A percentile compares a stretch with the other conserved stretches of the same genome.
Evolutionary conservation across 2,329 filamentous ascomycete genomes (phyloP).

Genomic region (Cryphonectria nitschkei): DNA sequence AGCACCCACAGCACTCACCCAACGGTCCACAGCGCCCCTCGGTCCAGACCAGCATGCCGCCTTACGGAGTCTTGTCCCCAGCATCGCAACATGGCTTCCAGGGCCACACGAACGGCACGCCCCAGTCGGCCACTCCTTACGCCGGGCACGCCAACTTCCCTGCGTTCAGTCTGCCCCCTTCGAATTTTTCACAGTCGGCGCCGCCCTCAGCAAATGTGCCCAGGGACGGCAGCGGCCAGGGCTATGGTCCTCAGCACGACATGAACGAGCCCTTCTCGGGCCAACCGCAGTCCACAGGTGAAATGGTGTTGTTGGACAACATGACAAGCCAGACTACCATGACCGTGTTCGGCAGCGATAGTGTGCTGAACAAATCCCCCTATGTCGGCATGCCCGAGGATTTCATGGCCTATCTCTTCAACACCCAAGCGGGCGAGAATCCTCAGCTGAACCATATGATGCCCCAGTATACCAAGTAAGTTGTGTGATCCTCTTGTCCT

Average conservation of each 20-base stretch:
- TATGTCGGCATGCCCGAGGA: slow-evolving; percentile 84
- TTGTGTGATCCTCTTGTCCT: slow-evolving; percentile 18
- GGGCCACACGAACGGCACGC: slow-evolving; percentile 49
- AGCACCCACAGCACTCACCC: slow-evolving; percentile 46
- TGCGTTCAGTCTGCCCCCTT: slow-evolving; percentile 65
- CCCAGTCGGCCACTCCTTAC: slow-evolving; percentile 52
- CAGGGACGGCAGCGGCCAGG: slow-evolving; percentile 40
- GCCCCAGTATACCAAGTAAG: slow-evolving; percentile 53
- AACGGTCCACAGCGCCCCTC: slow-evolving; percentile 49
- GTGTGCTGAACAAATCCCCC: slow-evolving; percentile 78
- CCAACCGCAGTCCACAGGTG: slow-evolving; percentile 48
- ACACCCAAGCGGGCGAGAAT: slow-evolving; percentile 61
- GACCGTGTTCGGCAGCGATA: slow-evolving; percentile 85
- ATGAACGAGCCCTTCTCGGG: slow-evolving; percentile 50
- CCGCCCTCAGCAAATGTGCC: slow-evolving; percentile 38
- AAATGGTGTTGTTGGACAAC: slow-evolving; percentile 65
- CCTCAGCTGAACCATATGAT: slow-evolving; percentile 57
- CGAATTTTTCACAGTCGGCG: slow-evolving; percentile 54
- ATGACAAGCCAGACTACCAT: slow-evolving; percentile 70
- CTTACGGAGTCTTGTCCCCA: slow-evolving; percentile 59
- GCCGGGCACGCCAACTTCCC: slow-evolving; percentile 63
- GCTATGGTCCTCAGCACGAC: slow-evolving; percentile 37
- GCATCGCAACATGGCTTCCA: slow-evolving; percentile 54
- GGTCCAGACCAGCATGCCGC: slow-evolving; percentile 50
- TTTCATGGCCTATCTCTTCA: slow-evolving; percentile 84